Evolutionary conservation across 129 eudicot genomes (phyloP).

Genomic region (Arctium minus): DNA sequence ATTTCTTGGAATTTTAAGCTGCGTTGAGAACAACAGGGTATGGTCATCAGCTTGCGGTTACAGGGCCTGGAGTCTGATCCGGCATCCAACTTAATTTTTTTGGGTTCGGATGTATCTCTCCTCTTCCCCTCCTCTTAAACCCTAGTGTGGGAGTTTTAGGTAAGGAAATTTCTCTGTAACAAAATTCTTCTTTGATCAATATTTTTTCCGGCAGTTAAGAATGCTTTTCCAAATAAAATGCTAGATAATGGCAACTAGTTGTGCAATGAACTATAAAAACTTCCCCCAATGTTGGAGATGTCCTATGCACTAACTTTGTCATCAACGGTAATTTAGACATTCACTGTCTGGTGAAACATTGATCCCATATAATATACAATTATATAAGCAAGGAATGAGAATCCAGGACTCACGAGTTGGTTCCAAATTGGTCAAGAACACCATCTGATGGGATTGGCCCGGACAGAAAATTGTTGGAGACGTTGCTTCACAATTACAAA

Average conservation of each 20-base stretch:
- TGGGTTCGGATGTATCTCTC: too few relatives aligned
- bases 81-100: too few relatives aligned
- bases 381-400: neutral
- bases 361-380: neutral
- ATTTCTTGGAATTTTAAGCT: too few relatives aligned
- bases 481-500: slow-evolving; percentile 56
- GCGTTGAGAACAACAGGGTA: too few relatives aligned
- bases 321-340: neutral
- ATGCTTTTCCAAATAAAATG: neutral
- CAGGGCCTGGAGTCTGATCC: too few relatives aligned
- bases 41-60: too few relatives aligned
- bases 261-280: neutral
- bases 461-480: slow-evolving; percentile 77
- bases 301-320: neutral
- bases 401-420: slow-evolving; percentile 59
- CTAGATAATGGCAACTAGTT: neutral
- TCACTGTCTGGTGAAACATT: neutral
- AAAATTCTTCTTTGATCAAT: too few relatives aligned
- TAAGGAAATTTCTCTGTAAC: too few relatives aligned
- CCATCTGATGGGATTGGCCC: slow-evolving; percentile 88
- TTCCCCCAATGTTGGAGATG: neutral
- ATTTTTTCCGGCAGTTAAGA: too few relatives aligned
- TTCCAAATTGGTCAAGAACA: slow-evolving; percentile 56
- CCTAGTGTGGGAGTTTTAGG: too few relatives aligned
- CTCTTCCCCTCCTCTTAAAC: too few relatives aligned